Evolutionary conservation across 2,329 filamentous ascomycete species (phyloP), one percentile per base, ranked within the genome.

Genomic region (Fusarium falciforme): DNA sequence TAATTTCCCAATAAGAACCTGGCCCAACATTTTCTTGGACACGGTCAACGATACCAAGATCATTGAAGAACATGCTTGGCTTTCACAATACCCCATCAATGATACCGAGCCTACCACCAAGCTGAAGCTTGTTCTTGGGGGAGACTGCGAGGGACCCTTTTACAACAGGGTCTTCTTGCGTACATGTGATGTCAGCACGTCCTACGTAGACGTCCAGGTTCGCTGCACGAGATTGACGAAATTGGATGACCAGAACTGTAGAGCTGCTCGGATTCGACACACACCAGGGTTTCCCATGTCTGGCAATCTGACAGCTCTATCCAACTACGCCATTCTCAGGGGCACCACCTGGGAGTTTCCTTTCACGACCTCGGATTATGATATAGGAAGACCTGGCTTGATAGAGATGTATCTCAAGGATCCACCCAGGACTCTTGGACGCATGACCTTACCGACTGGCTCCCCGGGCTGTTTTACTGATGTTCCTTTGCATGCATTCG

Each of bases 121-220:
- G 1, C 6, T 70, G 5, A 33, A 66, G 1, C 38, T 70, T 6
- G 6, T 70, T 0, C 10, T 66, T 10, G 66, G 44, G n/a, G 61
- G 61, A 12, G 0, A 0, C 35, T 70, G 67, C 12, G 3, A 5
- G 17, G 29, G 7, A 5, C 2, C 11, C 14, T 7, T 2, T 4
- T 2, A 3, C 9, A 22, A 1, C 10, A 42, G n/a, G 6, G 6
- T 36, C 11, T 52, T 67, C 20, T 33, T 54, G 3, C 63, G 52
- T 9, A 20, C 29, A 42, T 68, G 66, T 16, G 36, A 57, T 0
- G 17, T 65, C 3, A 61, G 61, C 3, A 66, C 55, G 0, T 52
- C 68, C 2, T 70, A 70, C 2, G 20, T 70, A 6, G 68, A 70
- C 2, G 60, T 70, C 16, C 2, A 57, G 1, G 7, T 70, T 0